phyloP scores from a whole-genome alignment of 2,329 filamentous ascomycete species.

The Claviceps paspali region DNA sequence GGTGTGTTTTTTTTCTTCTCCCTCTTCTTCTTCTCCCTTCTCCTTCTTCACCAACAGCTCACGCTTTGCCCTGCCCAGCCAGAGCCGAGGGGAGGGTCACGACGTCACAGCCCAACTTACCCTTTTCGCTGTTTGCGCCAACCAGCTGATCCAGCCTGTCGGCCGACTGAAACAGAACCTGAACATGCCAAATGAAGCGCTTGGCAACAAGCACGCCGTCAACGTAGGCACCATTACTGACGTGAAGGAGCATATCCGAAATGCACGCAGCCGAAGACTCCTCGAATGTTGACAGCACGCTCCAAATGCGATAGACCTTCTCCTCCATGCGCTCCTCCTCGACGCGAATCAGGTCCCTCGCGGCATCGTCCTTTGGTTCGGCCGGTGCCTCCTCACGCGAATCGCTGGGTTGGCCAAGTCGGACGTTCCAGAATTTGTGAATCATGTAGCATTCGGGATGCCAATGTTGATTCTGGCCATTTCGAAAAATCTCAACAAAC shows the following conservation, averaged over 20 bases:
- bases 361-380: conserved; percentile 36
- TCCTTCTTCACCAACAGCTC: background rate
- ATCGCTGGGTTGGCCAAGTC: conserved; percentile 51
- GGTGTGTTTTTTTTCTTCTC: background rate
- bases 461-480: conserved; percentile 97
- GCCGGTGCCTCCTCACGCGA: conserved; percentile 25
- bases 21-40: background rate
- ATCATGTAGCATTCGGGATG: conserved; percentile 99
- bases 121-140: conserved; percentile 54
- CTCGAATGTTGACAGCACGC: conserved; percentile 89
- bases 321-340: conserved; percentile 93
- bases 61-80: too few species aligned
- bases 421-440: conserved; percentile 99
- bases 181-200: conserved; percentile 91
- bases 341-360: conserved; percentile 60
- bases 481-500: conserved; percentile 96
- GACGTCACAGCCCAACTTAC: conserved; percentile 30
- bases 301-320: conserved; percentile 97
- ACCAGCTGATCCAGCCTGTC: conserved; percentile 72
- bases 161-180: conserved; percentile 77
- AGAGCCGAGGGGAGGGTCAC: too few species aligned
- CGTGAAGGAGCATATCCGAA: conserved; percentile 95
- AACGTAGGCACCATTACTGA: conserved; percentile 92
- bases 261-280: conserved; percentile 97
- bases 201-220: conserved; percentile 91